Base-by-base conservation (phyloP, 441 rosid species). In the Brassica hybrid region DNA sequence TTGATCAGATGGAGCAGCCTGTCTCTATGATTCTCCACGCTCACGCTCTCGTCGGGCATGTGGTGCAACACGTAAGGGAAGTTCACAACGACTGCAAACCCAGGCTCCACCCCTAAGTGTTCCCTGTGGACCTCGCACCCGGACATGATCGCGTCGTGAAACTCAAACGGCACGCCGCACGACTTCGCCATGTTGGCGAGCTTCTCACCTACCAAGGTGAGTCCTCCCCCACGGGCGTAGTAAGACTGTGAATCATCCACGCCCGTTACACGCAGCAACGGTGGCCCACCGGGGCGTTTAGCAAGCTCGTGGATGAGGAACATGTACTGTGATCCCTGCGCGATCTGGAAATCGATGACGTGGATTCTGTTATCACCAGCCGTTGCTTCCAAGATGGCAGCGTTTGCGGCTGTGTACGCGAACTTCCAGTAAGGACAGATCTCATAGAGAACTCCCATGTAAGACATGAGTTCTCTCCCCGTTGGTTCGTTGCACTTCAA, bases 31-130 rank as follows among this genome's bases (percentile, higher is more conserved):
- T 81, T 81, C 30, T 73, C 78, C 3, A 77, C 78, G 34, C 84
- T 81, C 12, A 81, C 84, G 41, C 84, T 81, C 75, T 81, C 84
- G 48, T 81, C 84, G 12, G 84, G 84, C 84, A 81, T 81, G 79
- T 81, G 84, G 72, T 81, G 84, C 73, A 81, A 65, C 54, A 81
- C 70, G 62, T 45, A 81, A 0, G 84, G 84, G 69, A 77, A 81
- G 68, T 77, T 81, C 76, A 77, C 84, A 56, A 65, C 62, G 0
- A 81, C 75, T 3, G 81, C 84, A 27, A 72, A 81, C n/a, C 81
- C 81, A 73, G 81, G 76, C 19, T 77, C 78, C 45, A 81, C 79
- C 2, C 73, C 71, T 0, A 81, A 60, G 57, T 81, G 84, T 52
- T 81, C 84, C 30, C 72, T 36, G 6, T 77, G 73, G 17, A 81